These are phyloP conservation scores for Citrullus colocynthis DNA, from an alignment of 306 rosid species.

Conservation along the genomic window DNA sequence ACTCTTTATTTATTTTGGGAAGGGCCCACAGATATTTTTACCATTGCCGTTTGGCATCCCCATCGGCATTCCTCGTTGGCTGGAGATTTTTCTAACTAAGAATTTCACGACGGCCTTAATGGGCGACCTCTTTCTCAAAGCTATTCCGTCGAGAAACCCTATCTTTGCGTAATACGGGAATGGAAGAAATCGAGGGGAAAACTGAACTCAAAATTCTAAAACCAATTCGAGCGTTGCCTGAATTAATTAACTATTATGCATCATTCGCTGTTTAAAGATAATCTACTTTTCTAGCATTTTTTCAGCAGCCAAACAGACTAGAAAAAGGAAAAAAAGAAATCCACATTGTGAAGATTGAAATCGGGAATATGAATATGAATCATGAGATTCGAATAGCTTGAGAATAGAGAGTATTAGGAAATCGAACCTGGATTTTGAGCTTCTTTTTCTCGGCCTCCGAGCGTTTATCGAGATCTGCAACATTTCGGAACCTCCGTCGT, in stretches of 20 bases:
- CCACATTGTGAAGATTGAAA: background rate
- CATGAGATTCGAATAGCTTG: background rate
- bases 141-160: background rate
- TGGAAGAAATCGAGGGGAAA: background rate
- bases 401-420: background rate
- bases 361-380: background rate
- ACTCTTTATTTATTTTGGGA: background rate
- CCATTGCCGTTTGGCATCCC: background rate
- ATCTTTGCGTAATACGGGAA: background rate
- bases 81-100: background rate
- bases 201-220: background rate
- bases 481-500: slow-evolving; percentile 58
- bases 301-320: background rate
- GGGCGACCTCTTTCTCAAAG: background rate
- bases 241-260: background rate
- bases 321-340: background rate
- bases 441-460: slow-evolving; percentile 39
- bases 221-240: background rate
- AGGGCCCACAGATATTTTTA: background rate
- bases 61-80: background rate
- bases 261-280: background rate
- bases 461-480: slow-evolving; percentile 79
- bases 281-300: background rate
- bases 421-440: slow-evolving; percentile 48
- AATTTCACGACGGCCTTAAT: background rate